Conservation (phyloP, 202 grass and related monocot genomes). For the Panicum virgatum region DNA sequence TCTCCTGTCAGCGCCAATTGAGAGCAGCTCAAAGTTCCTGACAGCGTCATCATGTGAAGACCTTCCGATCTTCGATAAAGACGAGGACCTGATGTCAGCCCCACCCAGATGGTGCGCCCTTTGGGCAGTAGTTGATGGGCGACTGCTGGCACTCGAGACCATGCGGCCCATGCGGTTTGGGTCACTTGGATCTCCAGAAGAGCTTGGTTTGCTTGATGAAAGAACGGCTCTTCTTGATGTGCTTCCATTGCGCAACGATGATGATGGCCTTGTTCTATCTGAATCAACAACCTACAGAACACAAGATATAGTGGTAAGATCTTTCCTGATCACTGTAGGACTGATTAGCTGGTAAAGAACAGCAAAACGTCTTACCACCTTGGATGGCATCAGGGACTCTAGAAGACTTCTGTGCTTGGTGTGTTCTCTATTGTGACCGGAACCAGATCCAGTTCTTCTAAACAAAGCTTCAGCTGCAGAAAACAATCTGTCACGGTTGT, state of each 20-base stretch:
- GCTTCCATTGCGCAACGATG: slow-evolving; percentile 45
- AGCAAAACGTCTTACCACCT: slow-evolving; percentile 34
- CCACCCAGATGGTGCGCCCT: slow-evolving; percentile 39
- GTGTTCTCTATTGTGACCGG: slow-evolving; percentile 47
- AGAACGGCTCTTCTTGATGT: slow-evolving; percentile 41
- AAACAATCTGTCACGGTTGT: slow-evolving; percentile 32
- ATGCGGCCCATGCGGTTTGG: slow-evolving; percentile 29
- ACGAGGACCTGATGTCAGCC: slow-evolving; percentile 32
- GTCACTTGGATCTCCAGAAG: slow-evolving; percentile 34
- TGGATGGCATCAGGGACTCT: slow-evolving; percentile 46
- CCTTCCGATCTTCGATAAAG: slow-evolving; percentile 35
- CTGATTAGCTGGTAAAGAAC: background rate
- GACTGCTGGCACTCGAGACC: slow-evolving; percentile 36
- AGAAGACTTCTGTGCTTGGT: slow-evolving; percentile 42
- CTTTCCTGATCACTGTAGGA: slow-evolving; percentile 4
- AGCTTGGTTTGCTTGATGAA: slow-evolving; percentile 44
- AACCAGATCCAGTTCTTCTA: slow-evolving; percentile 47
- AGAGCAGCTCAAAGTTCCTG: slow-evolving; percentile 65
- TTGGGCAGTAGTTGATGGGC: slow-evolving; percentile 35
- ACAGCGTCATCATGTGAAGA: slow-evolving; percentile 40
- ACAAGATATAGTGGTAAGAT: background rate
- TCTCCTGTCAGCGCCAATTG: slow-evolving; percentile 51
- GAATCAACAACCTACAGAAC: slow-evolving; percentile 28
- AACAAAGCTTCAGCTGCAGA: slow-evolving; percentile 48
- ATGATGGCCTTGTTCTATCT: slow-evolving; percentile 42